Base-by-base conservation (phyloP, 2,329 filamentous ascomycete genomes). In the Phaeosphaeriaceae sp. region DNA sequence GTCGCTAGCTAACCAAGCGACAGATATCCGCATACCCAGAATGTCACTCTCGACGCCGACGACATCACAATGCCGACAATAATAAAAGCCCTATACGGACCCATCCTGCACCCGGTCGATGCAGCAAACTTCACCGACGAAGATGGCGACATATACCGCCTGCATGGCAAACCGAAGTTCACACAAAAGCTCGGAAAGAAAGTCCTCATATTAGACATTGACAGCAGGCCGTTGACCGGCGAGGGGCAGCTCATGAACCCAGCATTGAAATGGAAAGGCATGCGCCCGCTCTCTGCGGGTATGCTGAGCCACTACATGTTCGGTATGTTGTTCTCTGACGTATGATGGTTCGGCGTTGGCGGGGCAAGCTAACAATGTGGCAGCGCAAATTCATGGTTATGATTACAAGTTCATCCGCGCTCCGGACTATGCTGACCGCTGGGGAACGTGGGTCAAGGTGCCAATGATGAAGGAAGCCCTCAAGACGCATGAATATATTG, bases 391-490 rank as follows among this genome's bases (percentile, higher is more conserved):
- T 48, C 82, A 84, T 65, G 81, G 81, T 5, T 83, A 83, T 67
- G 79, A 82, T 51, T 83, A 83, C 66, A 81, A 81, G 33, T 78
- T 82, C 53, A 76, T 83, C 27, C 79, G 76, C 56, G 79, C 79
- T 3, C 73, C 79, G 25, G 73, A 77, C 31, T 79, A 80, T 52
- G 61, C 68, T 1, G 77, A 79, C 51, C 79, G 80, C 51, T 78
- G 76, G 65, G 76, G 77, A 24, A 83, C 81, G 17, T 84, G 82
- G 82, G 77, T 80, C 62, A 84, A 84, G 68, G 76, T 82, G n/a
- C 77, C 77, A 45, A 76, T 83, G 57, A 80, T 82, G 54, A 76
- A 82, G 25, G 71, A 77, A 55, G 74, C 73, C 4, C 74, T 78
- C 61, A 75, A 77, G 52, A 76, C 73, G 7, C 74, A 78, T 58